A percentile compares a stretch with the other conserved stretches of the same genome.
phyloP scores from a whole-genome alignment of 2,329 filamentous ascomycete genomes.

The Colletotrichum higginsianum region DNA sequence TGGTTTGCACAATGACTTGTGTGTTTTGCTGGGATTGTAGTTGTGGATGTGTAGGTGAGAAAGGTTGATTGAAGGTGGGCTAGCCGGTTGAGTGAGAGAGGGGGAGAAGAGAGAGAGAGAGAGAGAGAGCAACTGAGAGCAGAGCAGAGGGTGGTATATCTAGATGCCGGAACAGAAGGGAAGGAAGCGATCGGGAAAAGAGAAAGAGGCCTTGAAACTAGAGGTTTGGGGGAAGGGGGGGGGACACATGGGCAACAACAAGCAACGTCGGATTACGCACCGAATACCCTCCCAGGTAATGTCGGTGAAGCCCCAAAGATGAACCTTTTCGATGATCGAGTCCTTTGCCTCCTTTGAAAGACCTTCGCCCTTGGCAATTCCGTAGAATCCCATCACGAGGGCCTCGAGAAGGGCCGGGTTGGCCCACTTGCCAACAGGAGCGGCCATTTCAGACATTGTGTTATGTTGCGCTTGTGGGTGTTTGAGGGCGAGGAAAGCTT shows the following conservation, averaged over 20 bases:
- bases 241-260: not conserved
- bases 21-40: not conserved
- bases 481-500: conserved; percentile 43
- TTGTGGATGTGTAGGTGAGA: not conserved
- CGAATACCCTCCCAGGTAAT: conserved; percentile 62
- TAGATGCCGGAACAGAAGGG: not conserved
- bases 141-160: too few relatives aligned
- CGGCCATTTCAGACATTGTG: conserved; percentile 15
- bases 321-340: conserved; percentile 51
- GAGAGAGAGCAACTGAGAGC: conserved; percentile 7
- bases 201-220: too few relatives aligned
- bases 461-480: not conserved
- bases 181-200: too few relatives aligned
- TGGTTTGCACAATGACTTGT: not conserved
- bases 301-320: conserved; percentile 49
- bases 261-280: conserved; percentile 49
- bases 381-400: conserved; percentile 51
- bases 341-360: conserved; percentile 50
- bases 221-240: too few relatives aligned
- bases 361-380: conserved; percentile 46
- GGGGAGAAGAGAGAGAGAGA: conserved; percentile 15
- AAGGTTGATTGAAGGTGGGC: not conserved
- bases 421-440: conserved; percentile 49
- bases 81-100: conserved; percentile 9
- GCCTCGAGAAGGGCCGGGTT: conserved; percentile 53